Percentiles rank a stretch among this genome's conserved stretches.
phyloP scores from a whole-genome alignment of 768 basidiomycete genomes.

The Naganishia kalamii region DNA sequence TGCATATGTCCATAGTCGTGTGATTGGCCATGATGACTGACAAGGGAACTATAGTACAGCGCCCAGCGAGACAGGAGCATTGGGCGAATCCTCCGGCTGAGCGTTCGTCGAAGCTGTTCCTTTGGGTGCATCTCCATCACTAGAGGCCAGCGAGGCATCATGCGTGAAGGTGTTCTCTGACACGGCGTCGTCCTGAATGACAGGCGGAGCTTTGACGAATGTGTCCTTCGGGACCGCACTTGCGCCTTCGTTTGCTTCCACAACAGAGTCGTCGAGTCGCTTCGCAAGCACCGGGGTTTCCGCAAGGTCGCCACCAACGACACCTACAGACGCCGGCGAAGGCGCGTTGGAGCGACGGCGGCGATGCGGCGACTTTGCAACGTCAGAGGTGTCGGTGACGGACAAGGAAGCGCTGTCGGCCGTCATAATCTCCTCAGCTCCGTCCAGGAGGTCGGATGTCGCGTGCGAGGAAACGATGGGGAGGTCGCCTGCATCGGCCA shows the following conservation, averaged over 20 bases:
- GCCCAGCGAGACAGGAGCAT: background rate
- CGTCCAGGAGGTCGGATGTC: background rate
- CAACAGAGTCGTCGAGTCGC: background rate
- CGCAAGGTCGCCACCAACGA: background rate
- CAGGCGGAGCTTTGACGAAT: background rate
- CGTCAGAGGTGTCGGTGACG: background rate
- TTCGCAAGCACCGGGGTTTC: background rate
- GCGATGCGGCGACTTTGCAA: background rate
- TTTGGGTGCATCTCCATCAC: background rate
- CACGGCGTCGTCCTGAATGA: background rate
- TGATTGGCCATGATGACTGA: too few relatives aligned
- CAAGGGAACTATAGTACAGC: background rate
- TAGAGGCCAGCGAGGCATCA: background rate
- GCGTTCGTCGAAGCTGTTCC: background rate
- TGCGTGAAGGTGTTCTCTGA: background rate
- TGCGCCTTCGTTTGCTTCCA: background rate
- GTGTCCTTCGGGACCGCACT: background rate
- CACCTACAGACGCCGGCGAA: background rate
- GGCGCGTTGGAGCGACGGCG: conserved; percentile 5
- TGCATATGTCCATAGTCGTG: too few relatives aligned
- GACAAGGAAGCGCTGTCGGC: background rate
- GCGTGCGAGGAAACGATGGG: background rate
- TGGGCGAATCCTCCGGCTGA: background rate
- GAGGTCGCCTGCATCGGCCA: background rate
- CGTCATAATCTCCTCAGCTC: background rate